Evolutionary conservation across 768 basidiomycete species (phyloP).

Genomic region (Naganishia friedmannii): DNA sequence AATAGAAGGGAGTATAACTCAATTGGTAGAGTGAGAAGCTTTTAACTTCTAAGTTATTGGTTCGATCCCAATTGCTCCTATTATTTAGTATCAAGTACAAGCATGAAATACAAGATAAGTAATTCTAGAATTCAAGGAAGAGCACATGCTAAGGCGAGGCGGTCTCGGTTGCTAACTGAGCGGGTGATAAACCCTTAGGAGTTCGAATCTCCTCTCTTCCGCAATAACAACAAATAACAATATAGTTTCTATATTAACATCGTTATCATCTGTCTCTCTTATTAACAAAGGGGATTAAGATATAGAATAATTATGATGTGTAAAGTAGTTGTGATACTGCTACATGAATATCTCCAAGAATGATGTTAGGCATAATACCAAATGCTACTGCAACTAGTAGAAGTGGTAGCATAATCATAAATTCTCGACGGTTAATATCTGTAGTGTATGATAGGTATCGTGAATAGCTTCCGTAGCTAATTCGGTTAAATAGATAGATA

Average conservation of each 20-base stretch:
- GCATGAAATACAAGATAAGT: not conserved
- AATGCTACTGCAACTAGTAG: constrained; percentile 19
- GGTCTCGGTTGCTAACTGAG: constrained; percentile 32
- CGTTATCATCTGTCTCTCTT: too few relatives aligned
- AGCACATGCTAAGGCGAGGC: constrained; percentile 31
- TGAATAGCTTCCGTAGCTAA: constrained; percentile 32
- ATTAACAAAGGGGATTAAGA: not conserved
- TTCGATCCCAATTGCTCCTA: constrained; percentile 18
- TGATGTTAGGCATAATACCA: constrained; percentile 21
- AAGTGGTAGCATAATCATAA: constrained; percentile 20
- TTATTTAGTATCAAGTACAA: not conserved
- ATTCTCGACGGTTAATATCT: constrained; percentile 22
- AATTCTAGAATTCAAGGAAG: constrained; percentile 22
- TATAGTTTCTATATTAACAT: too few relatives aligned
- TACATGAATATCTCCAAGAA: constrained; percentile 18
- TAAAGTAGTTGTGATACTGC: constrained; percentile 19
- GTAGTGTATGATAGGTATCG: constrained; percentile 19
- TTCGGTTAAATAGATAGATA: constrained; percentile 36
- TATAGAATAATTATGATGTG: constrained; percentile 3
- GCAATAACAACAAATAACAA: not conserved
- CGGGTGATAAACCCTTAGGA: constrained; percentile 25
- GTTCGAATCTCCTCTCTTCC: constrained; percentile 30
- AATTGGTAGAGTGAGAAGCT: constrained; percentile 25
- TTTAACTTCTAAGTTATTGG: constrained; percentile 24
- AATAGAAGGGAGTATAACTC: constrained; percentile 8